phyloP scores from a whole-genome alignment of 2,329 filamentous ascomycete species.

The Delphinella strobiligena region DNA sequence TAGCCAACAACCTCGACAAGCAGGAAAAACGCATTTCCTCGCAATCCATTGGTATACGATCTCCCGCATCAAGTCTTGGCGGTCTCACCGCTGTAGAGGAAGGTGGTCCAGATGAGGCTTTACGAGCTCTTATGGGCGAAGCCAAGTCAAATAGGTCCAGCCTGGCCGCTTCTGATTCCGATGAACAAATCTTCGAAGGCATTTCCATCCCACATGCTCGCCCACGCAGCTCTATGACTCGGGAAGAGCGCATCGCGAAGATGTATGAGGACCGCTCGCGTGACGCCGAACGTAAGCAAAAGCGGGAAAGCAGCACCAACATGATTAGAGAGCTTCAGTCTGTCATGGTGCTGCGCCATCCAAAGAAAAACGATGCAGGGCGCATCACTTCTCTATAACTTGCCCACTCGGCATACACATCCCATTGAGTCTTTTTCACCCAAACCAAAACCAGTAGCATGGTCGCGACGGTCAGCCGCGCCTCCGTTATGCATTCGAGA shows the following conservation, averaged over 20 bases:
- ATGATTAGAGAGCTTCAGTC: slow-evolving; percentile 92
- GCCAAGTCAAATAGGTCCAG: slow-evolving; percentile 32
- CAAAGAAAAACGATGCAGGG: too few species aligned
- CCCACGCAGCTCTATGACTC: slow-evolving; percentile 57
- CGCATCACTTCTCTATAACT: too few species aligned
- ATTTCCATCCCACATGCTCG: slow-evolving; percentile 60
- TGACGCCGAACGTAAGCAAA: slow-evolving; percentile 59
- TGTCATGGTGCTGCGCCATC: slow-evolving; percentile 46
- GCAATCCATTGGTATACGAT: slow-evolving; percentile 37
- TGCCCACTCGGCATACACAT: too few species aligned
- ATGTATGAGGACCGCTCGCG: slow-evolving; percentile 77
- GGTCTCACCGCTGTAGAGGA: slow-evolving; percentile 47
- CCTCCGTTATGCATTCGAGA: too few species aligned
- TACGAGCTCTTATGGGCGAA: slow-evolving; percentile 69
- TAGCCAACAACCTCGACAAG: slow-evolving; percentile 70
- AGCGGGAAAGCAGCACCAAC: slow-evolving; percentile 67
- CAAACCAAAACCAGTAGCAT: too few species aligned
- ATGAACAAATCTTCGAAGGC: slow-evolving; percentile 81
- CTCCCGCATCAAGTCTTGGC: slow-evolving; percentile 45
- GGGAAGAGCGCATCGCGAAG: slow-evolving; percentile 77
- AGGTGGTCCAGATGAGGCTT: slow-evolving; percentile 50
- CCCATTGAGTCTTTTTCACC: too few species aligned
- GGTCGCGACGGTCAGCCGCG: too few species aligned
- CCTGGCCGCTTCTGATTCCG: slow-evolving; percentile 30
- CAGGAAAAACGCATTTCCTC: slow-evolving; percentile 52